These are phyloP conservation scores for Tilletia horrida DNA, from an alignment of 1,284 basidiomycete species.

Conservation along the genomic window DNA sequence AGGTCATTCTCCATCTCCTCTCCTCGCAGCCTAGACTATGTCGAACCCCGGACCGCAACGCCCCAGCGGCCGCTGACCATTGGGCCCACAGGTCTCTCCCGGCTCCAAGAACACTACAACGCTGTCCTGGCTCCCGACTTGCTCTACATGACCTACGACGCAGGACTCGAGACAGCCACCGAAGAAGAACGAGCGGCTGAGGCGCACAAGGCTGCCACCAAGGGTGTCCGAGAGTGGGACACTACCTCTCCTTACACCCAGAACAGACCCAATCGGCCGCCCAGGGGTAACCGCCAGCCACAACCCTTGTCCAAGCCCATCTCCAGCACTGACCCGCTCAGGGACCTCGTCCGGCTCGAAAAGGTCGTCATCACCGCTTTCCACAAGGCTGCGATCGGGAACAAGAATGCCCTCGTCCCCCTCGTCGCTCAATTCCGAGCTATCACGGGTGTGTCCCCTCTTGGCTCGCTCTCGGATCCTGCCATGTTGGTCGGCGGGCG, in stretches of 20 bases:
- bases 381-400: constrained; percentile 62
- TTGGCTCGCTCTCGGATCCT: constrained; percentile 39
- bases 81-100: constrained; percentile 67
- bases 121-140: constrained; percentile 77
- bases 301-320: constrained; percentile 40
- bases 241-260: constrained; percentile 74
- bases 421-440: constrained; percentile 82
- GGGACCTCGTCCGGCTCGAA: constrained; percentile 66
- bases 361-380: constrained; percentile 63
- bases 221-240: constrained; percentile 66
- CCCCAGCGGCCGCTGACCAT: constrained; percentile 45
- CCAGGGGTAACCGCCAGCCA: constrained; percentile 63
- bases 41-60: constrained; percentile 34
- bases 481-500: constrained; percentile 24
- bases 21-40: background rate
- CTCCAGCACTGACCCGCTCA: constrained; percentile 24
- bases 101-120: constrained; percentile 81
- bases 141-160: constrained; percentile 88
- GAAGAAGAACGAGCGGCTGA: background rate
- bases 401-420: constrained; percentile 73
- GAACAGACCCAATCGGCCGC: constrained; percentile 66
- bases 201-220: background rate
- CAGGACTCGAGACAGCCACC: constrained; percentile 13
- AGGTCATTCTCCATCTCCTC: constrained; percentile 10
- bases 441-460: constrained; percentile 74